These are phyloP conservation scores for Angomonas desouzai DNA, from an alignment of 208 protist genomes.

Conservation along the genomic window DNA sequence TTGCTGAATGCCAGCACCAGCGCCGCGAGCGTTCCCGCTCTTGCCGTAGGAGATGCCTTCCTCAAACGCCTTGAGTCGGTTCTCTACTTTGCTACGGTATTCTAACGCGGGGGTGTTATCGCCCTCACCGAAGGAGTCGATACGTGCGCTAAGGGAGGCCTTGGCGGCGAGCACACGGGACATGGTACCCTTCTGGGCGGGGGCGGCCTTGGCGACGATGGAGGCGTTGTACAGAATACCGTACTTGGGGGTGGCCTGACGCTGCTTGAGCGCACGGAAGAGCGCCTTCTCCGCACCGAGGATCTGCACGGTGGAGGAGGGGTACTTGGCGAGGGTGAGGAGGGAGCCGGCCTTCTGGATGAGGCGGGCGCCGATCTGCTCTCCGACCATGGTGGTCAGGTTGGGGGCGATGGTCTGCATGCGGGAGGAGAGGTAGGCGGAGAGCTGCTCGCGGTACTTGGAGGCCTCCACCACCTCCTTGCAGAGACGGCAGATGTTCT, in stretches of 20 bases:
- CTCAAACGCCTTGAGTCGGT: conserved; percentile 87
- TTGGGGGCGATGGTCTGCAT: conserved; percentile 99
- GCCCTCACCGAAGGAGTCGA: conserved; percentile 97
- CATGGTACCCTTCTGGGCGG: conserved; percentile 95
- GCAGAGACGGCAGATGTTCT: conserved; percentile 92
- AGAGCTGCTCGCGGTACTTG: conserved; percentile 94
- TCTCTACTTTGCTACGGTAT: conserved; percentile 90
- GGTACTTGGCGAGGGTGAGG: conserved; percentile 98
- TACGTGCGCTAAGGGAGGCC: conserved; percentile 95
- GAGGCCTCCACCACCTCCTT: conserved; percentile 89
- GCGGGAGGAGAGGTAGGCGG: conserved; percentile 98
- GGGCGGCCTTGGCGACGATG: conserved; percentile 93
- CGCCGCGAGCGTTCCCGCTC: conserved; percentile 83
- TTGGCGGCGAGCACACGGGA: conserved; percentile 97
- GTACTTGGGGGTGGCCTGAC: conserved; percentile 99
- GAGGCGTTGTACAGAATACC: conserved; percentile 98
- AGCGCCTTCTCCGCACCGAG: conserved; percentile 99
- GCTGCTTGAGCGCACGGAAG: conserved; percentile 97
- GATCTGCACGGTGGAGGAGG: conserved; percentile 99
- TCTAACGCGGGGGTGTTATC: conserved; percentile 82
- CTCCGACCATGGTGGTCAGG: conserved; percentile 97
- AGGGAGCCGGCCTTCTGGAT: conserved; percentile 99
- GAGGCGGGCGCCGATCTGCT: conserved; percentile 97
- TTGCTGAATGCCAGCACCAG: conserved; percentile 61
- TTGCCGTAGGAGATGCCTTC: conserved; percentile 85